Evolutionary conservation across 345 rosid species (phyloP), one percentile per base, ranked within the genome.

Genomic region (Combretum micranthum): DNA sequence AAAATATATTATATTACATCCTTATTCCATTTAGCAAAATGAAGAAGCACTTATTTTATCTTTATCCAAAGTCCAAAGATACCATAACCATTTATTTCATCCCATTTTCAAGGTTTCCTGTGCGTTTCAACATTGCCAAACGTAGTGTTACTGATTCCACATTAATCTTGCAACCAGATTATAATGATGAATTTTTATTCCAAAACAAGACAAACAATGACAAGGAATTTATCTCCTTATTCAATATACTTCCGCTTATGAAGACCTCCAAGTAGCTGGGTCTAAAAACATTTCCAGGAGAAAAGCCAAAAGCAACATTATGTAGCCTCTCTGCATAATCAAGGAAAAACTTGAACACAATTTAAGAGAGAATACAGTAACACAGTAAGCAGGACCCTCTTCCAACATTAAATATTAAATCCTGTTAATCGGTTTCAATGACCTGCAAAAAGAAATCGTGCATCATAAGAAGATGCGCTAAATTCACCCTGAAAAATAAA

Each of bases 141-240:
- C n/a, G n/a, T n/a, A n/a, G n/a, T n/a, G n/a, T n/a, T 5, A 0
- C 39, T 32, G 39, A 32, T 32, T 32, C 39, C 9, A 7, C 10
- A 7, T 2, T 32, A 32, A 7, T 32, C 9, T 32, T 7, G 42
- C 55, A 37, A 55, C 37, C 21, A 55, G 26, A 23, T 37, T 32
- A 55, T 61, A 53, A 53, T 56, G 39, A 11, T 32, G 39, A 32
- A 32, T 32, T n/a, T n/a, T n/a, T n/a, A 32, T 32, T 32, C 39
- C 5, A 32, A 32, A 9, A 32, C 1, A 11, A 2, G 56, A 52
- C 58, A 68, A 43, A 61, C 52, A 51, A 54, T 49, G 54, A 49
- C 67, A 55, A 32, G 59, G 52, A 53, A 56, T 60, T 62, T 66
- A 75, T 77, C 74, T 51, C 75, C 65, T 66, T 50, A 65, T 66